Evolutionary conservation across 2,329 filamentous ascomycete genomes (phyloP), one percentile per base, ranked within the genome.

Genomic region (Fonsecaea multimorphosa): DNA sequence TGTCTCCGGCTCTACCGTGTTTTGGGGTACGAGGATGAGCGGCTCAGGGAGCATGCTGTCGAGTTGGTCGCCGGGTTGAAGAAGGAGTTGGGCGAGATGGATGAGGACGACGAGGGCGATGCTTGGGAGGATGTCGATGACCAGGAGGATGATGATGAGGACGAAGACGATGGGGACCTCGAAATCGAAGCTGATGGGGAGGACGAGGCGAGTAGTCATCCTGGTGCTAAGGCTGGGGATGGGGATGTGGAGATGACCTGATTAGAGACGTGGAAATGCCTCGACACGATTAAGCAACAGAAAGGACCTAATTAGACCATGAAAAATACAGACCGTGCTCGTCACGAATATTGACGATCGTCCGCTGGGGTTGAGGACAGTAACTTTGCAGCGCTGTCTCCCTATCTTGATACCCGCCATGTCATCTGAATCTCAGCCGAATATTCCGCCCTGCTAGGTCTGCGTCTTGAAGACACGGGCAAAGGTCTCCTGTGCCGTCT

Each of bases 1-100:
- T 91, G 92, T 74, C 82, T 96, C 69, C 88, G 88, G 74, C 84
- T 97, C n/a, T 98, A 91, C 76, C 81, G 86, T 44, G 75, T 86
- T 72, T 85, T 95, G 72, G 88, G 94, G 59, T 98, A 97, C 76
- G 93, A 81, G 61, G 81, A 83, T 68, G 80, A 80, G 24, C 76
- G 74, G 60, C 73, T 83, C 32, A 77, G 76, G 52, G 77, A 81
- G 27, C 80, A 83, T 68, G 78, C 78, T 11, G 54, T 76, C 46
- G 80, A 82, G 61, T 73, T 82, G 55, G 76, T 81, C n/a, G 2
- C 73, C 78, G 46, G 82, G 81, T 61, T 93, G 65, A 86, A 85
- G 70, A 82, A 85, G 65, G 87, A 87, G 73, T 80, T 93, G 2
- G 85, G 82, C 38, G 85, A 87, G 32, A 85, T 82, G 22, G 84